Evolutionary conservation across 2,329 filamentous ascomycete species (phyloP), one percentile per base, ranked within the genome.

Genomic region (Nigrospora sphaerica): DNA sequence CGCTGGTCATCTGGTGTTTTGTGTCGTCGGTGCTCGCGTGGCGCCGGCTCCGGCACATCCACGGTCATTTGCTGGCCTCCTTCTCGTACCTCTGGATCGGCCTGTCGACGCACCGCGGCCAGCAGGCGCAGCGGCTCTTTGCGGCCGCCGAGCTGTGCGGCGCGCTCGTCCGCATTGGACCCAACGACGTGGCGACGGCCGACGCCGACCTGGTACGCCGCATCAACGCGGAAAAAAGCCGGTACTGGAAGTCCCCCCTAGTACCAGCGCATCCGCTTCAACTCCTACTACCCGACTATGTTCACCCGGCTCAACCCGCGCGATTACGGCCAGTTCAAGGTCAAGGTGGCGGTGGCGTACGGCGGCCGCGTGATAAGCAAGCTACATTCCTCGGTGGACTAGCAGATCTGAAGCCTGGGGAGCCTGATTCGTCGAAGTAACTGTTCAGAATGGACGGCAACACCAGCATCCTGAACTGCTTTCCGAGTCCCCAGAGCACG

Each of bases 291-390:
- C 18, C 23, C 28, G 9, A 45, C 32, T 12, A 54, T 54, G 52
- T 55, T 55, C 42, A 50, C 38, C 17, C 39, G 46, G 11, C n/a
- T 34, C 11, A 46, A 53, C 13, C 47, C 53, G 9, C 19, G 34
- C 10, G 16, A 42, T 1, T 56, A 59, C 39, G 57, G 57, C 42
- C 43, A 46, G 13, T 32, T 52, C 23, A 59, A 60, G 48, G 46
- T 52, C 11, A 43, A 50, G 34, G 39, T 56, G 3, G n/a, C 41
- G 12, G 48, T 48, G 6, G 57, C 47, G 3, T 57, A 57, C 42
- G 54, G 44, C 39, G 57, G 57, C 10, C 52, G 52, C 9, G 57
- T 57, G 18, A 47, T 42, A 9, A 46, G 48, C 6, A 38, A 46
- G 31, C 39, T 55, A 12, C 54, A 58, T 34, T 40, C 41, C 7